Evolutionary conservation across 2,329 filamentous ascomycete genomes (phyloP).

Genomic region (Aspergillus brunneoviolaceus): DNA sequence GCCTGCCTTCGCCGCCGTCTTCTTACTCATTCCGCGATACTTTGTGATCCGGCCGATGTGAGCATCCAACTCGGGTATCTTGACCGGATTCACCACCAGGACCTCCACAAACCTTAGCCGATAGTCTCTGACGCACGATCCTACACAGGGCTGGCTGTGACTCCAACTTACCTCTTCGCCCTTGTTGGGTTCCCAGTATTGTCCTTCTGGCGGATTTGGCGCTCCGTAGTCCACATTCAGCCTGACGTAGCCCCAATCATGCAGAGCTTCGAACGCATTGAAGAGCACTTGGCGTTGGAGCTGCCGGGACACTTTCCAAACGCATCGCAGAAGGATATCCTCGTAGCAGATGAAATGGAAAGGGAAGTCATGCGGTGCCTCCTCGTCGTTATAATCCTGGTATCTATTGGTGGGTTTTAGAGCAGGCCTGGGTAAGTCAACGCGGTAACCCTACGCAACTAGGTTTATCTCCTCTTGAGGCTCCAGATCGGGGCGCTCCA

Average conservation of each 20-base stretch:
- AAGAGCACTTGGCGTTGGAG: neutral
- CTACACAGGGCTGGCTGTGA: neutral
- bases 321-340: neutral
- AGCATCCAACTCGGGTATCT: neutral
- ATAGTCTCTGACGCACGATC: too few relatives aligned
- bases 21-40: neutral
- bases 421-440: neutral
- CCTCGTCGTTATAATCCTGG: neutral
- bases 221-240: constrained; percentile 6
- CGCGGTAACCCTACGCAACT: neutral
- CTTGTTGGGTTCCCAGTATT: neutral
- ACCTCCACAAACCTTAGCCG: neutral
- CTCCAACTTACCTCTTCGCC: neutral
- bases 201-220: constrained; percentile 1
- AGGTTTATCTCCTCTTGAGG: neutral
- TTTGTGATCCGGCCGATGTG: neutral
- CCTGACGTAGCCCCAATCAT: constrained; percentile 3
- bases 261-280: neutral
- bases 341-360: constrained; percentile 4
- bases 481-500: too few relatives aligned
- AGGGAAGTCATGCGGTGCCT: neutral
- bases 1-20: neutral
- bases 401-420: neutral
- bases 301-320: neutral
- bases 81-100: neutral